Percentiles rank a stretch among this genome's conserved stretches.
Evolutionary conservation across 305 asterid genomes (phyloP).

Genomic region (Solanum hybrid): DNA sequence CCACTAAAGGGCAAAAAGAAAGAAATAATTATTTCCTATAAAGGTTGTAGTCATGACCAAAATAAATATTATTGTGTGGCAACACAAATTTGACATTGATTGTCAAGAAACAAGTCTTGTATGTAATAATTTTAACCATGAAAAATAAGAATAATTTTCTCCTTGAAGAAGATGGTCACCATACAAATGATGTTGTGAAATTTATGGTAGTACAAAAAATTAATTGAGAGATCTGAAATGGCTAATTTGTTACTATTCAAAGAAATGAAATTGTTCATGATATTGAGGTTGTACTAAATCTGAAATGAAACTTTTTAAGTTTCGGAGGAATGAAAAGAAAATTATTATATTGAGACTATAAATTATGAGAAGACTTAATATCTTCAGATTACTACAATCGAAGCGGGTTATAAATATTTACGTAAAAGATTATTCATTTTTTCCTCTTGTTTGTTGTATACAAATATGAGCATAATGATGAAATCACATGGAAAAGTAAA

Average conservation of each 20-base stretch:
- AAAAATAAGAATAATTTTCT: background rate
- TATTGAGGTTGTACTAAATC: background rate
- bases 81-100: background rate
- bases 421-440: too few species aligned
- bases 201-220: too few species aligned
- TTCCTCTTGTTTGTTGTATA: background rate
- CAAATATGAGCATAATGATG: background rate
- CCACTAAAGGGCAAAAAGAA: background rate
- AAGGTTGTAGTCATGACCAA: background rate
- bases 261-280: background rate
- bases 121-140: background rate
- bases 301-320: background rate
- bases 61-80: background rate
- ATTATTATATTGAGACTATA: background rate
- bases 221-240: background rate
- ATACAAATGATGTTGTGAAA: background rate
- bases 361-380: background rate
- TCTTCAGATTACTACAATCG: background rate
- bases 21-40: background rate
- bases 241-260: background rate
- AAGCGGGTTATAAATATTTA: background rate
- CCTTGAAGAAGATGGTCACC: background rate
- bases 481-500: background rate
- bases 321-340: too few species aligned
- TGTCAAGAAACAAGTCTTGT: background rate